These are phyloP conservation scores for Hypoxylon sp. DNA, from an alignment of 2,329 filamentous ascomycete species.

Conservation along the genomic window DNA sequence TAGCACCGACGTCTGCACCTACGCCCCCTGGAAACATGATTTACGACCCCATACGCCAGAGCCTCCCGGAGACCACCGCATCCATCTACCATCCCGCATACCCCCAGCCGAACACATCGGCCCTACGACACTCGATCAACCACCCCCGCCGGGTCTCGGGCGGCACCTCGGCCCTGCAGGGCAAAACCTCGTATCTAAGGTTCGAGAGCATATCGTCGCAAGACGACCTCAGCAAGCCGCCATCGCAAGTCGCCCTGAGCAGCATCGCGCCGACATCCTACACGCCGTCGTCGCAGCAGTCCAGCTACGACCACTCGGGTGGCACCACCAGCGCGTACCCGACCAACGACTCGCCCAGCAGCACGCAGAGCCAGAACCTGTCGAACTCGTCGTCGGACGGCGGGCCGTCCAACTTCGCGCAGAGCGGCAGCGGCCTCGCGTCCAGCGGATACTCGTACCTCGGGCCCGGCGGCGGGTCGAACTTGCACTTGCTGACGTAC, in stretches of 20 bases:
- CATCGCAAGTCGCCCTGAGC: conserved; percentile 45
- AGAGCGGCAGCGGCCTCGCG: conserved; percentile 53
- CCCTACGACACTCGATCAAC: conserved; percentile 61
- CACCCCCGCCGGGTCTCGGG: conserved; percentile 49
- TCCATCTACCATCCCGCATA: conserved; percentile 66
- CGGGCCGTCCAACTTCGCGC: conserved; percentile 52
- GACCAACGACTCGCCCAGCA: conserved; percentile 58
- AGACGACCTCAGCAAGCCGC: conserved; percentile 55
- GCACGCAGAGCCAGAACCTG: conserved; percentile 56
- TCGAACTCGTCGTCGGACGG: conserved; percentile 39
- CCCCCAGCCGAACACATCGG: conserved; percentile 65
- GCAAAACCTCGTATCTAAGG: conserved; percentile 49
- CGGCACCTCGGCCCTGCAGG: conserved; percentile 35
- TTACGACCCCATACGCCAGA: conserved; percentile 72
- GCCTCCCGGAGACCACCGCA: conserved; percentile 63
- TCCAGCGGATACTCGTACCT: conserved; percentile 54
- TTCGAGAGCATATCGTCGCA: conserved; percentile 48
- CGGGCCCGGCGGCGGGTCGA: conserved; percentile 45
- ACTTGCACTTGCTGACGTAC: conserved; percentile 53
- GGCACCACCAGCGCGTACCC: conserved; percentile 47
- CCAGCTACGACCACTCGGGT: conserved; percentile 60
- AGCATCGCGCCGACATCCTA: conserved; percentile 53
- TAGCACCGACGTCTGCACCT: conserved; percentile 58
- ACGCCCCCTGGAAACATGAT: conserved; percentile 72
- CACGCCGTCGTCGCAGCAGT: conserved; percentile 60